phyloP scores from a whole-genome alignment of 2,329 filamentous ascomycete genomes.

The Aotearoamyces nothofagi region DNA sequence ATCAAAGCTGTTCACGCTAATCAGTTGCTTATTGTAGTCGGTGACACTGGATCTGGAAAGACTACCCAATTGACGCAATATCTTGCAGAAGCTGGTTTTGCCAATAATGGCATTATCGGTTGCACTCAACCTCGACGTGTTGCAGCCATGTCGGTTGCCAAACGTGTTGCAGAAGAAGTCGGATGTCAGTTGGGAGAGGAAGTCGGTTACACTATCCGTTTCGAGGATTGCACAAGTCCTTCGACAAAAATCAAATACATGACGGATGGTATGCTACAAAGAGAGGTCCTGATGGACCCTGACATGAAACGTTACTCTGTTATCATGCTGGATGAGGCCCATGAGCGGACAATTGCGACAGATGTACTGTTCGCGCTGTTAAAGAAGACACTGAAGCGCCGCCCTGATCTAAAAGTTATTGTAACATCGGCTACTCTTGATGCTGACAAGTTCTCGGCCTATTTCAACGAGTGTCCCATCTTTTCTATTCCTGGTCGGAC shows the following conservation, averaged over 20 bases:
- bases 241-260: constrained; percentile 97
- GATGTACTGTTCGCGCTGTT: constrained; percentile 89
- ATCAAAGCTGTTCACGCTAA: constrained; percentile 78
- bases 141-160: constrained; percentile 92
- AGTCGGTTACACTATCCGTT: constrained; percentile 94
- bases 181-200: constrained; percentile 82
- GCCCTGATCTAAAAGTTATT: constrained; percentile 84
- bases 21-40: constrained; percentile 88
- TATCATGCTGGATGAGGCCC: constrained; percentile 96
- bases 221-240: constrained; percentile 83
- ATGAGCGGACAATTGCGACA: constrained; percentile 91
- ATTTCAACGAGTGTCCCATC: constrained; percentile 92
- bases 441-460: constrained; percentile 92
- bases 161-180: constrained; percentile 91
- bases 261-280: constrained; percentile 96
- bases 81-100: constrained; percentile 81
- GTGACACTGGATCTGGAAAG: constrained; percentile 94
- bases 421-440: constrained; percentile 94
- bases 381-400: constrained; percentile 79
- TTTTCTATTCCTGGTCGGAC: constrained; percentile 93
- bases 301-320: constrained; percentile 82
- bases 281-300: constrained; percentile 86
- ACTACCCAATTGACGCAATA: constrained; percentile 95
- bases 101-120: constrained; percentile 75
- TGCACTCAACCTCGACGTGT: constrained; percentile 96